These are phyloP conservation scores for Taphrina flavorubra DNA, from an alignment of 1,139 yeast species.

Conservation along the genomic window DNA sequence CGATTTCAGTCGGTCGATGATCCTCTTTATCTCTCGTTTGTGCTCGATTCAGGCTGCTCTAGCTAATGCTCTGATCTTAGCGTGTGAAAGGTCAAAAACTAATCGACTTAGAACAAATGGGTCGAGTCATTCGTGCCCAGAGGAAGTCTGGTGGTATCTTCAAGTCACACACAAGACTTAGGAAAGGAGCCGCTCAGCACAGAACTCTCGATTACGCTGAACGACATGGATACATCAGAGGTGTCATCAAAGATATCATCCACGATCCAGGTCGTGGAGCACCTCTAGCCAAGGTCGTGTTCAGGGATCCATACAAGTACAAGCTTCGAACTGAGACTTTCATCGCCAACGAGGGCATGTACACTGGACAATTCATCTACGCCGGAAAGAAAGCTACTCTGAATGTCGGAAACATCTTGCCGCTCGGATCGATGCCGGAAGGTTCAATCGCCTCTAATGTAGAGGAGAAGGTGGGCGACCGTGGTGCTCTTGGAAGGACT, in stretches of 20 bases:
- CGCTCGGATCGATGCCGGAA: constrained; percentile 97
- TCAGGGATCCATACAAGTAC: constrained; percentile 99
- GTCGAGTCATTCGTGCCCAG: constrained; percentile 99
- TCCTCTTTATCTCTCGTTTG: neutral
- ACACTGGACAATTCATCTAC: constrained; percentile 98
- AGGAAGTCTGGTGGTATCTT: constrained; percentile 99
- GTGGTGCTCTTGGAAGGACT: constrained; percentile 99
- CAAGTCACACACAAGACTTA: constrained; percentile 99
- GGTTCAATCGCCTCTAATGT: constrained; percentile 99
- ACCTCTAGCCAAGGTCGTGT: constrained; percentile 97
- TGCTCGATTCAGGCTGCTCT: neutral
- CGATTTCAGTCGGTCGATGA: too few relatives aligned
- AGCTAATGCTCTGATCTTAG: neutral
- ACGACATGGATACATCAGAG: constrained; percentile 99
- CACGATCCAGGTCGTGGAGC: constrained; percentile 99
- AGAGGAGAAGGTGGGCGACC: constrained; percentile 99
- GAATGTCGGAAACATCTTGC: constrained; percentile 96
- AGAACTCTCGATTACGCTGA: constrained; percentile 99
- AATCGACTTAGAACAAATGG: constrained; percentile 50
- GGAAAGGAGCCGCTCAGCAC: constrained; percentile 99
- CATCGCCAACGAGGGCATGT: constrained; percentile 99
- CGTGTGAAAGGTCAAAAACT: neutral
- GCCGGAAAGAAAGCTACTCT: constrained; percentile 99
- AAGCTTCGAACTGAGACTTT: constrained; percentile 97
- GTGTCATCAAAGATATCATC: constrained; percentile 96